These are phyloP conservation scores for Opeltia flavorubescens DNA, from an alignment of 495 filamentous ascomycete species.

Conservation along the genomic window DNA sequence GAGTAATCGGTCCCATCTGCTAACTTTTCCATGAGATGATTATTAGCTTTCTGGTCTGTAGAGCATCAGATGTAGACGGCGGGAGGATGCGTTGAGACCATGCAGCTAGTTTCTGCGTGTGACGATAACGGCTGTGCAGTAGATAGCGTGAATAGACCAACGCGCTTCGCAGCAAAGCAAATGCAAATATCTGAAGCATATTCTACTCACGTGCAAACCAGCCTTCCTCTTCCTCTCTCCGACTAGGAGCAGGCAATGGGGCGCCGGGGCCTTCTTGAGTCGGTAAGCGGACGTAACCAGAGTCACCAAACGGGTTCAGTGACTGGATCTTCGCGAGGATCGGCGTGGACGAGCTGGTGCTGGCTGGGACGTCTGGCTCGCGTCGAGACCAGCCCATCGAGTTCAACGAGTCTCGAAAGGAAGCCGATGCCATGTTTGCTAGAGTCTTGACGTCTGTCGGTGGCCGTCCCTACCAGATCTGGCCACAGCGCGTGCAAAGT, in stretches of 20 bases:
- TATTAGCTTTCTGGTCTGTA: slow-evolving; percentile 9
- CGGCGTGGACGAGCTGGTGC: slow-evolving; percentile 58
- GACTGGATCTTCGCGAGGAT: slow-evolving; percentile 71
- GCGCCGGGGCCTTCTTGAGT: slow-evolving; percentile 72
- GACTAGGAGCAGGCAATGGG: slow-evolving; percentile 68
- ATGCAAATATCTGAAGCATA: not conserved
- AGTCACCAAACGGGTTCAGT: slow-evolving; percentile 74
- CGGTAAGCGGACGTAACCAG: slow-evolving; percentile 82
- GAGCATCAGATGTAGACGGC: slow-evolving; percentile 1
- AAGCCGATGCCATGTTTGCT: slow-evolving; percentile 64
- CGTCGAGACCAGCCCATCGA: slow-evolving; percentile 89
- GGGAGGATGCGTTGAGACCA: slow-evolving; percentile 17
- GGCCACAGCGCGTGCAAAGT: not conserved
- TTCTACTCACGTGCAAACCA: slow-evolving; percentile 87
- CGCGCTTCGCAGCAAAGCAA: slow-evolving; percentile 5
- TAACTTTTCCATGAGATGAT: slow-evolving; percentile 44
- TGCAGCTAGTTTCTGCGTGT: slow-evolving; percentile 14
- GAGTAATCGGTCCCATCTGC: slow-evolving; percentile 89
- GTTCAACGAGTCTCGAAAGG: slow-evolving; percentile 88
- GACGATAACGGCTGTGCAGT: slow-evolving; percentile 20
- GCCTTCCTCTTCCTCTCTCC: slow-evolving; percentile 86
- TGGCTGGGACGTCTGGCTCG: slow-evolving; percentile 64
- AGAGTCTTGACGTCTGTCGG: not conserved
- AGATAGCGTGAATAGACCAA: slow-evolving; percentile 17
- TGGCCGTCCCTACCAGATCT: not conserved